Evolutionary conservation across 1,139 yeast genomes (phyloP).

Genomic region (Magnusiomyces suaveolens): DNA sequence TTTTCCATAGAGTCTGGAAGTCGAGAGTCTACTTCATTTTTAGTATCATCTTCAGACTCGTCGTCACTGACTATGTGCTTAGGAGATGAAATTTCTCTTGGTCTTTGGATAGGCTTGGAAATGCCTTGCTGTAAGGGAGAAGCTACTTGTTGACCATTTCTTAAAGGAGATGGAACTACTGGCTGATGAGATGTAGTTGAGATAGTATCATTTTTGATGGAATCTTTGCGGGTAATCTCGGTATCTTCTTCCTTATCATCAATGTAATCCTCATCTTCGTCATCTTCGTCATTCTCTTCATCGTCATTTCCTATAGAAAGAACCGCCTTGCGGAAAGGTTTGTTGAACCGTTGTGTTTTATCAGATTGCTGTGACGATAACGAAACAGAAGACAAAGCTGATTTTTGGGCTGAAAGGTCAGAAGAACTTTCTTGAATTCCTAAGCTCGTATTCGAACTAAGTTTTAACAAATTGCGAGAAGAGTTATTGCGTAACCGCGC

Average conservation of each 20-base stretch:
- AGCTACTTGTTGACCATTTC: background rate
- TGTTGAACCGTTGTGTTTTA: background rate
- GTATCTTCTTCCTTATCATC: constrained; percentile 21
- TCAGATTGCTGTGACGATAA: background rate
- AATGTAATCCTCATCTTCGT: constrained; percentile 22
- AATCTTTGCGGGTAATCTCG: constrained; percentile 21
- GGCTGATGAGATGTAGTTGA: background rate
- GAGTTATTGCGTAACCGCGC: background rate
- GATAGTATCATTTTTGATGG: background rate
- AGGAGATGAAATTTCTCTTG: background rate
- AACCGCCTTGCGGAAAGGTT: background rate
- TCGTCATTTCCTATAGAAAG: constrained; percentile 14
- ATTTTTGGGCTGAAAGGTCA: no score
- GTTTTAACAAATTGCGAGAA: background rate
- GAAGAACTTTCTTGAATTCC: background rate
- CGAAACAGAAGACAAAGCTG: background rate
- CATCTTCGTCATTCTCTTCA: constrained; percentile 21
- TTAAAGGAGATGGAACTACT: background rate
- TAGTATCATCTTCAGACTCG: constrained; percentile 30
- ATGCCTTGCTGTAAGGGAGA: background rate
- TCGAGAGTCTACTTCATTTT: constrained; percentile 19
- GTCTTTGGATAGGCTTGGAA: background rate
- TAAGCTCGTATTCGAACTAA: background rate
- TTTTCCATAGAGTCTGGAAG: background rate
- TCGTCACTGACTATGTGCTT: constrained; percentile 24